Conservation (phyloP, 306 rosid species). For the Cicer arietinum region DNA sequence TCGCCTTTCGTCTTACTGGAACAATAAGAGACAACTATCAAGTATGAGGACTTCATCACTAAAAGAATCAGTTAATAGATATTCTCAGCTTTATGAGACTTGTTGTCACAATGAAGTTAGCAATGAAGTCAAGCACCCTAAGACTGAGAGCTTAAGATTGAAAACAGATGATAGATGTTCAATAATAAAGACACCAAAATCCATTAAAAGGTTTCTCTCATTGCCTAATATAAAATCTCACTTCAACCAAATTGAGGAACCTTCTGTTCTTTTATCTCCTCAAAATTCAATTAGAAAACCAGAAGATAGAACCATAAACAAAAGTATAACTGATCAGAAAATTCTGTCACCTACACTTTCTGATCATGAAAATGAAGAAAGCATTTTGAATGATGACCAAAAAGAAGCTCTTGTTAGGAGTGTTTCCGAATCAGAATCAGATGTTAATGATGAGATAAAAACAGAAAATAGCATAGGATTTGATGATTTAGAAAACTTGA, state of each 20-base stretch:
- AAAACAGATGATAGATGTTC: constrained; percentile 47
- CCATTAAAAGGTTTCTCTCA: constrained; percentile 65
- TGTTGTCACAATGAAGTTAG: constrained; percentile 50
- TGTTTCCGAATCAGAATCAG: constrained; percentile 43
- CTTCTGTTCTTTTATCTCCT: constrained; percentile 44
- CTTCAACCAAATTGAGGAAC: constrained; percentile 52
- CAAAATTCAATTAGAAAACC: constrained; percentile 30
- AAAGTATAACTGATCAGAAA: constrained; percentile 36
- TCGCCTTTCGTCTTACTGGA: constrained; percentile 35
- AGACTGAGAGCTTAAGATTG: constrained; percentile 48
- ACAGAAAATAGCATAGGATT: constrained; percentile 11
- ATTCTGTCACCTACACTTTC: neutral
- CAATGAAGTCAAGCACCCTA: constrained; percentile 48
- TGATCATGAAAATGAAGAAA: constrained; percentile 45
- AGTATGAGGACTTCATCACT: constrained; percentile 67
- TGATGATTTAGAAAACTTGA: constrained; percentile 45
- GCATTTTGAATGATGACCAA: constrained; percentile 30
- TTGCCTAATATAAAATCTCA: constrained; percentile 63
- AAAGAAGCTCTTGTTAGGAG: constrained; percentile 28
- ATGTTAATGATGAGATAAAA: constrained; percentile 38
- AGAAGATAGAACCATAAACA: constrained; percentile 31
- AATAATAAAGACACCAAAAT: constrained; percentile 45
- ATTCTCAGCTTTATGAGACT: constrained; percentile 66
- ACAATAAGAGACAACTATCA: constrained; percentile 36
- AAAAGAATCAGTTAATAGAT: constrained; percentile 57